A percentile compares a stretch with the other conserved stretches of the same genome.
Evolutionary conservation across 2,329 filamentous ascomycete species (phyloP).

Genomic region (Aspergillus hortae): DNA sequence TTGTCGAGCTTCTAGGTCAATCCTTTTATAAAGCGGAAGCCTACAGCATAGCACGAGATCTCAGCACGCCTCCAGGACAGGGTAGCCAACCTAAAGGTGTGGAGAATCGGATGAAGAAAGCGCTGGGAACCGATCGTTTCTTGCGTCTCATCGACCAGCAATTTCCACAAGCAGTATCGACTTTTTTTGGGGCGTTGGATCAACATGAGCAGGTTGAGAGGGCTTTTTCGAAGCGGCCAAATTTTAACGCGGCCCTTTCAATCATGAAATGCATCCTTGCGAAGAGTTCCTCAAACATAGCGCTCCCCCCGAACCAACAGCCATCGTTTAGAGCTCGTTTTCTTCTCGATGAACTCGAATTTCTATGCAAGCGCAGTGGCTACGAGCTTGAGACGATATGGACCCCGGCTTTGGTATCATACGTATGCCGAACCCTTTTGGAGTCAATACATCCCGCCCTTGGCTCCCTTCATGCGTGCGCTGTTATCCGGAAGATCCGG

Average conservation of each 20-base stretch:
- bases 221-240: conserved; percentile 58
- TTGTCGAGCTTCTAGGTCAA: conserved; percentile 57
- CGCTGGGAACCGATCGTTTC: conserved; percentile 66
- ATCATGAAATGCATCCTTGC: conserved; percentile 66
- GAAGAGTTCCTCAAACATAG: conserved; percentile 62
- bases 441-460: conserved; percentile 78
- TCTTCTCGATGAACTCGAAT: conserved; percentile 69
- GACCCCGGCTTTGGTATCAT: conserved; percentile 70
- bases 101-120: conserved; percentile 63
- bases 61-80: conserved; percentile 46
- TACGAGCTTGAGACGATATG: conserved; percentile 65
- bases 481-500: conserved; percentile 79
- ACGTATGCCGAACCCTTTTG: conserved; percentile 72
- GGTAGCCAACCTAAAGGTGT: conserved; percentile 52
- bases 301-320: conserved; percentile 75
- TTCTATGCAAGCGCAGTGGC: conserved; percentile 70
- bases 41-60: conserved; percentile 78
- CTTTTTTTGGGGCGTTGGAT: conserved; percentile 72
- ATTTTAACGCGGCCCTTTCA: conserved; percentile 58
- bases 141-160: conserved; percentile 61
- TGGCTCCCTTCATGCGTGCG: conserved; percentile 81
- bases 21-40: conserved; percentile 77
- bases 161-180: conserved; percentile 72
- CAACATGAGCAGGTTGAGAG: conserved; percentile 72
- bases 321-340: conserved; percentile 79